Conservation (phyloP, 805 yeast genomes). For the Groenewaldozyma salmanticensis region DNA sequence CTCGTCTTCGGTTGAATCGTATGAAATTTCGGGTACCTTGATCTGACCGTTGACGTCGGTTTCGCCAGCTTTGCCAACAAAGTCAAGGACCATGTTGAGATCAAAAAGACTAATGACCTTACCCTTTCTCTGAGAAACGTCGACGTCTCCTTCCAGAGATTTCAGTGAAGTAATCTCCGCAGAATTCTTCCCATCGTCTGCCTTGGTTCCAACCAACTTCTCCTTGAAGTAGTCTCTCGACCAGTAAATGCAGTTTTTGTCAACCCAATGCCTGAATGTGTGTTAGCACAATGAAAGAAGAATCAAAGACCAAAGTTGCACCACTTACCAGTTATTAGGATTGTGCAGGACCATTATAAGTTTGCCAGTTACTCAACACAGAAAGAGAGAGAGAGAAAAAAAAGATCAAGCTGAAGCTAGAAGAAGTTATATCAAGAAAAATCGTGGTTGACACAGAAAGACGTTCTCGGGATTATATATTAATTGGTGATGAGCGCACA, state of each 20-base stretch:
- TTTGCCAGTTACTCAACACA: neutral
- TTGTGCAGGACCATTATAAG: constrained; percentile 77
- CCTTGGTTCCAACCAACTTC: constrained; percentile 44
- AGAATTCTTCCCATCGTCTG: constrained; percentile 23
- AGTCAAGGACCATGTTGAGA: constrained; percentile 53
- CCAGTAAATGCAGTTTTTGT: constrained; percentile 94
- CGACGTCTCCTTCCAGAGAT: constrained; percentile 87
- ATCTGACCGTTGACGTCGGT: constrained; percentile 58
- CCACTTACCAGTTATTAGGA: constrained; percentile 73
- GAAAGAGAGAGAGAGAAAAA: neutral
- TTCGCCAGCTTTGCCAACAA: constrained; percentile 35
- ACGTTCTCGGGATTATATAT: no score
- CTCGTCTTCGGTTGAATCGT: constrained; percentile 79
- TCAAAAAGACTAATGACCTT: constrained; percentile 90
- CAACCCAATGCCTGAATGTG: constrained; percentile 80
- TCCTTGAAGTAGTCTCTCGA: constrained; percentile 63
- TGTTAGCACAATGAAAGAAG: neutral
- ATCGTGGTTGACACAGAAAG: no score
- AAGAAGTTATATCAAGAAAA: neutral
- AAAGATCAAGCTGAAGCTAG: neutral
- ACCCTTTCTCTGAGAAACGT: constrained; percentile 94
- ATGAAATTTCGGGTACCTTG: constrained; percentile 84
- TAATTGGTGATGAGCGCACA: no score
- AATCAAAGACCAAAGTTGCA: neutral
- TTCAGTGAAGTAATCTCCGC: constrained; percentile 39